phyloP scores from a whole-genome alignment of 164 flowering plant genomes.

The Dillenia suffruticosa region DNA sequence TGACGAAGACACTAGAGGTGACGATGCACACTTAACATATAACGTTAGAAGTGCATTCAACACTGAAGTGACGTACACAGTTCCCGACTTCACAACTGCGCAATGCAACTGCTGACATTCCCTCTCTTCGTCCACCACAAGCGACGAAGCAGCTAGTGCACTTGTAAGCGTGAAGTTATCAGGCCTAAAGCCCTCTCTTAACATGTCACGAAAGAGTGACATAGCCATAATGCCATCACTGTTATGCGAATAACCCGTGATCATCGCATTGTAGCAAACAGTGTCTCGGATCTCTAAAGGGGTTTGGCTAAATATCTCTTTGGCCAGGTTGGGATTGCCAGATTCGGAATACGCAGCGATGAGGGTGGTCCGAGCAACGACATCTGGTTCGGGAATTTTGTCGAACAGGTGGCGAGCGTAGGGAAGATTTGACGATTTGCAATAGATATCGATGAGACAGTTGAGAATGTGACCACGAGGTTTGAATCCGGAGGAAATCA shows the following conservation, averaged over 20 bases:
- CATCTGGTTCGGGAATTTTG: conserved; percentile 51
- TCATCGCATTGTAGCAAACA: conserved; percentile 68
- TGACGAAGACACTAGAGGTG: conserved; percentile 19
- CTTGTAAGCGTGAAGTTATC: conserved; percentile 55
- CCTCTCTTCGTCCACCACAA: conserved; percentile 32
- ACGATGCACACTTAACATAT: conserved; percentile 57
- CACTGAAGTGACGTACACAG: conserved; percentile 38
- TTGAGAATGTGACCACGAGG: conserved; percentile 55
- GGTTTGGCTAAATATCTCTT: conserved; percentile 36
- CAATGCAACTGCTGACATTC: conserved; percentile 59
- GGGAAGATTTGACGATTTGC: conserved; percentile 31
- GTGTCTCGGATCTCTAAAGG: conserved; percentile 50
- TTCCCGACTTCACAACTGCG: conserved; percentile 50
- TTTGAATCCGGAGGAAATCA: conserved; percentile 54
- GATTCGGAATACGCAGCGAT: conserved; percentile 48
- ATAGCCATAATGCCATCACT: conserved; percentile 52
- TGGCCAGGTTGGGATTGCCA: conserved; percentile 30
- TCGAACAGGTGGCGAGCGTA: conserved; percentile 59
- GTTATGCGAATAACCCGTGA: conserved; percentile 49
- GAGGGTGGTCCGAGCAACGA: conserved; percentile 63
- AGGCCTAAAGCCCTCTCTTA: conserved; percentile 28
- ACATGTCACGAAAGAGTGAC: conserved; percentile 45
- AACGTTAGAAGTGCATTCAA: conserved; percentile 58
- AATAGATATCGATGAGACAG: conserved; percentile 58
- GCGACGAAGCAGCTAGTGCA: conserved; percentile 38